Evolutionary conservation across 2,329 filamentous ascomycete genomes (phyloP).

Genomic region (Diplodia seriata): DNA sequence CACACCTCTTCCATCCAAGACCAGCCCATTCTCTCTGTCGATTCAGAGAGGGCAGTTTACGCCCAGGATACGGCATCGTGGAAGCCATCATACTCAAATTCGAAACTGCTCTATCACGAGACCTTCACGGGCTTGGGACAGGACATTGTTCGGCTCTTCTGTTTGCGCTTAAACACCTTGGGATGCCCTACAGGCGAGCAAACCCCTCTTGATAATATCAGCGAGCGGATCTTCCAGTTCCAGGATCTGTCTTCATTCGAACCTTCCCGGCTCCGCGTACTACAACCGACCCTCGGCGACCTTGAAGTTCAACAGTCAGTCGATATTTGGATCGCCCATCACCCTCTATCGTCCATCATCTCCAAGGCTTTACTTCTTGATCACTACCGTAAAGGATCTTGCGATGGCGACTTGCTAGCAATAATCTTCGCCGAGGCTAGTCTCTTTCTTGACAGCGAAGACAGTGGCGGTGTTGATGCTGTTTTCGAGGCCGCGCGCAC

Average conservation of each 20-base stretch:
- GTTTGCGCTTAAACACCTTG: background rate
- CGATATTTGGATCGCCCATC: slow-evolving; percentile 53
- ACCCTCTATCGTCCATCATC: slow-evolving; percentile 51
- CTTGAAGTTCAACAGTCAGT: slow-evolving; percentile 40
- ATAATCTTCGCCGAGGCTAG: slow-evolving; percentile 51
- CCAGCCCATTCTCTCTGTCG: background rate
- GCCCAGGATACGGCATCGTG: background rate
- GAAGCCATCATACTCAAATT: background rate
- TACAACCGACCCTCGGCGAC: background rate
- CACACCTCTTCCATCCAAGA: background rate
- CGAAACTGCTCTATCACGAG: slow-evolving; percentile 2
- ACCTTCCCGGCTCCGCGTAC: background rate
- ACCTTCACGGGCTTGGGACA: slow-evolving; percentile 4
- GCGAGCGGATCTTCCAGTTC: slow-evolving; percentile 1
- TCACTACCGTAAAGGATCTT: slow-evolving; percentile 48
- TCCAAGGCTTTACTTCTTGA: slow-evolving; percentile 53
- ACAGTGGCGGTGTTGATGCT: slow-evolving; percentile 40
- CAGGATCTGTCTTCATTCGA: background rate
- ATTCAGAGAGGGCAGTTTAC: background rate
- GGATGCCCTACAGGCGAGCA: slow-evolving; percentile 11
- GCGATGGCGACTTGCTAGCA: slow-evolving; percentile 51
- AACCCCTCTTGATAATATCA: background rate
- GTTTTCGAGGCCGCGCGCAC: slow-evolving; percentile 47
- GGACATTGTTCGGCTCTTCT: background rate
- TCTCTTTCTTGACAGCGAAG: slow-evolving; percentile 38